These are phyloP conservation scores for Lepiota subincarnata DNA, from an alignment of 768 basidiomycete species.

Conservation along the genomic window DNA sequence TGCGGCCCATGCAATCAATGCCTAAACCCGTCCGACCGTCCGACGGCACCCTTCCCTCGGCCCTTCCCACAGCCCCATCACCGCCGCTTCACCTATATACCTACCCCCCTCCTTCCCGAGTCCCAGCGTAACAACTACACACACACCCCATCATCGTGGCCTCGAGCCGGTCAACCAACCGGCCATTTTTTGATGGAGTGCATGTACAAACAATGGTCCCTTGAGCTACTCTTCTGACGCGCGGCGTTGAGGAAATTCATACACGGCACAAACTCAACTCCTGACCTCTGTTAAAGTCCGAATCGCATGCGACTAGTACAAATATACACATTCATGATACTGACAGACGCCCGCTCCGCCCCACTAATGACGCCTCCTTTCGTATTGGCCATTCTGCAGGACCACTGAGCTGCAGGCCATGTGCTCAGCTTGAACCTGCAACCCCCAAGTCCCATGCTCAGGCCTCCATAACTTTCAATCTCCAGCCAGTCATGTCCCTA, in stretches of 20 bases:
- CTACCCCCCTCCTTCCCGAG: background rate
- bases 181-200: background rate
- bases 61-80: background rate
- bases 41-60: constrained; percentile 5
- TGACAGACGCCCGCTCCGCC: background rate
- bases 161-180: constrained; percentile 5
- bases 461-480: background rate
- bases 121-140: background rate
- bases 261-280: background rate
- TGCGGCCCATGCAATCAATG: background rate
- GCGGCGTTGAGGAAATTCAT: background rate
- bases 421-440: background rate
- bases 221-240: background rate
- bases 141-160: background rate
- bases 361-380: constrained; percentile 6
- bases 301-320: background rate
- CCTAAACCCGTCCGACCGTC: constrained; percentile 2
- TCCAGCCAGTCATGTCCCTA: constrained; percentile 4
- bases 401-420: background rate
- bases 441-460: constrained; percentile 3
- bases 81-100: background rate
- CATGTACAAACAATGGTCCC: background rate
- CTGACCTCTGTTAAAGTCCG: constrained; percentile 1
- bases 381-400: background rate
- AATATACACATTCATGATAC: background rate